phyloP scores from a whole-genome alignment of 306 rosid genomes.

The Cucumis melo region DNA sequence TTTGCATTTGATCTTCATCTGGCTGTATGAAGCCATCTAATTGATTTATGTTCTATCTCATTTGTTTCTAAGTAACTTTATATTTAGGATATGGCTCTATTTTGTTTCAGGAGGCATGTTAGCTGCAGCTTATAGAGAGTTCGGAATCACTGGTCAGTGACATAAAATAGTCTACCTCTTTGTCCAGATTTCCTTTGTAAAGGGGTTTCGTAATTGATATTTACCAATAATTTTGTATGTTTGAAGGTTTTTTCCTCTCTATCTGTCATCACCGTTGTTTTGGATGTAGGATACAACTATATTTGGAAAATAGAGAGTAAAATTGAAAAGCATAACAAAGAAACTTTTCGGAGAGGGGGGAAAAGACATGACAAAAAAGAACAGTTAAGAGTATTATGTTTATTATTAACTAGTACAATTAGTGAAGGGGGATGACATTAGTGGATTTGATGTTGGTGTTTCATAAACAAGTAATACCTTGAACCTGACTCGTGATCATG shows the following conservation, averaged over 20 bases:
- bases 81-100: neutral
- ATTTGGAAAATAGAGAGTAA: neutral
- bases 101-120: constrained; percentile 1
- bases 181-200: neutral
- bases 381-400: neutral
- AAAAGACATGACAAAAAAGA: neutral
- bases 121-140: neutral
- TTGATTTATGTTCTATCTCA: neutral
- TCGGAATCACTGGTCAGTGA: neutral
- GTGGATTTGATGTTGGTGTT: neutral
- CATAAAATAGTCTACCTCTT: neutral
- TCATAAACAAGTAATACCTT: neutral
- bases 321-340: neutral
- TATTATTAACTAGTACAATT: neutral
- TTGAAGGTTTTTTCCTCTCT: neutral
- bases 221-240: neutral
- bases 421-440: neutral
- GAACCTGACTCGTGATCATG: neutral
- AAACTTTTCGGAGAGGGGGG: neutral
- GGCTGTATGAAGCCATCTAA: neutral
- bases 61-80: neutral
- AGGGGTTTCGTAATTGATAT: neutral
- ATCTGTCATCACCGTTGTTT: neutral
- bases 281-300: neutral
- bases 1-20: constrained; percentile 45